phyloP scores from a whole-genome alignment of 768 basidiomycete species.

The Tulasnella calospora region DNA sequence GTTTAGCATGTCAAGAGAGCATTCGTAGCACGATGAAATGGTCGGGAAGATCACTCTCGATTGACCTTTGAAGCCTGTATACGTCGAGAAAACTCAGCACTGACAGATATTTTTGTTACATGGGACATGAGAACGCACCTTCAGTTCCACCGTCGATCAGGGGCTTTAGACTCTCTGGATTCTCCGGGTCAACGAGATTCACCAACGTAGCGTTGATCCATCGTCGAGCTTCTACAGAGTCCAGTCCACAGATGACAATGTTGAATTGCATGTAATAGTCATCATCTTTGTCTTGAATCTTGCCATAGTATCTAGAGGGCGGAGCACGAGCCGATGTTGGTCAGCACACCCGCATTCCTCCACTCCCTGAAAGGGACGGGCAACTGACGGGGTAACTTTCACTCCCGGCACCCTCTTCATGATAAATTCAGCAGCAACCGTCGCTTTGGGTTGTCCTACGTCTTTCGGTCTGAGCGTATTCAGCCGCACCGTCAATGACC shows the following conservation, averaged over 20 bases:
- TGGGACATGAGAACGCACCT: conserved; percentile 47
- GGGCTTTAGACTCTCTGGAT: conserved; percentile 89
- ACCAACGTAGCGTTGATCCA: conserved; percentile 99
- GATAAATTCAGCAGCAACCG: conserved; percentile 89
- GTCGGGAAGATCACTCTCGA: conserved; percentile 78
- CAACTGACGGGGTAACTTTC: conserved; percentile 90
- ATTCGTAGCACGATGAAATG: conserved; percentile 95
- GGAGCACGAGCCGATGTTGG: not conserved
- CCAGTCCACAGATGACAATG: conserved; percentile 92
- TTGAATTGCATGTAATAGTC: conserved; percentile 96
- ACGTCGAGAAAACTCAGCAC: conserved; percentile 59
- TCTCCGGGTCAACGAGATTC: conserved; percentile 87
- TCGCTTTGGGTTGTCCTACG: conserved; percentile 91
- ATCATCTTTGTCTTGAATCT: conserved; percentile 96
- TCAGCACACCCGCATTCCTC: not conserved
- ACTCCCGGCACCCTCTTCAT: conserved; percentile 95
- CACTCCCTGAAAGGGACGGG: not conserved
- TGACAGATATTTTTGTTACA: conserved; percentile 51
- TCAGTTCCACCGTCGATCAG: conserved; percentile 98
- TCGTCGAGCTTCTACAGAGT: conserved; percentile 92
- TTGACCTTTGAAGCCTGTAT: conserved; percentile 95
- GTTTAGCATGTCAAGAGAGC: conserved; percentile 96
- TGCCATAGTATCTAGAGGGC: conserved; percentile 77
- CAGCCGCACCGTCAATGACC: not conserved
- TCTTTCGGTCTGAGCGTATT: conserved; percentile 62